These are phyloP conservation scores for Trichophyton simii DNA, from an alignment of 2,329 filamentous ascomycete genomes.

Conservation along the genomic window DNA sequence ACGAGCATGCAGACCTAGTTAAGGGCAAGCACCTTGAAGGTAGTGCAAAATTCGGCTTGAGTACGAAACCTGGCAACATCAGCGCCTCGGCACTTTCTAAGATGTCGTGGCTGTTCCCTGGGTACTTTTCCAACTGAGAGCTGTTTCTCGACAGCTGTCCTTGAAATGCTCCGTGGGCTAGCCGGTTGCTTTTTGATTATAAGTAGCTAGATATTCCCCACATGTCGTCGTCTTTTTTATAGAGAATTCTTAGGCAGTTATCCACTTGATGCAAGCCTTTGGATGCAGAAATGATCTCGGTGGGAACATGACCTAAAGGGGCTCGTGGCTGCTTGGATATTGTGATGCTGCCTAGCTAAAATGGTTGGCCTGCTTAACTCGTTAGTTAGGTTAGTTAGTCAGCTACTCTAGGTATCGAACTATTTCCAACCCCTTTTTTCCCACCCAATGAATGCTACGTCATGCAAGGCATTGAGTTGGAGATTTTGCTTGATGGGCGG, in stretches of 20 bases:
- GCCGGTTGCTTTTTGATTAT: not conserved
- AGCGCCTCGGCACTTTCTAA: slow-evolving; percentile 63
- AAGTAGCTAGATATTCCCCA: not conserved
- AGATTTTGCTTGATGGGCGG: not conserved
- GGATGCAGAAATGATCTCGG: too few species aligned
- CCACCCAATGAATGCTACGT: too few species aligned
- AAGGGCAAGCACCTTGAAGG: slow-evolving; percentile 71
- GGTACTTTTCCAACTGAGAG: slow-evolving; percentile 47
- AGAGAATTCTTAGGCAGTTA: not conserved
- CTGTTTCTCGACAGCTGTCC: not conserved
- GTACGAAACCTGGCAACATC: slow-evolving; percentile 68
- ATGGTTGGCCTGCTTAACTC: too few species aligned
- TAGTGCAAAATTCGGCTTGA: slow-evolving; percentile 64
- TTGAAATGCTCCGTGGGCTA: too few species aligned
- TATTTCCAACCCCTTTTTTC: too few species aligned
- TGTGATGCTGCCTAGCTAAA: not conserved
- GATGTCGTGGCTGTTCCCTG: slow-evolving; percentile 77
- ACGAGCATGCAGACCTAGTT: slow-evolving; percentile 64
- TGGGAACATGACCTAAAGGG: too few species aligned
- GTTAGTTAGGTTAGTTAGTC: too few species aligned
- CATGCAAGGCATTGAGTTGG: too few species aligned
- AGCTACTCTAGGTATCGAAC: too few species aligned
- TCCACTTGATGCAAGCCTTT: not conserved
- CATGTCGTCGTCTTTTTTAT: not conserved
- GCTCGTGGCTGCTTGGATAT: not conserved